phyloP scores from a whole-genome alignment of 1,284 basidiomycete species.

The Schizophyllum commune region DNA sequence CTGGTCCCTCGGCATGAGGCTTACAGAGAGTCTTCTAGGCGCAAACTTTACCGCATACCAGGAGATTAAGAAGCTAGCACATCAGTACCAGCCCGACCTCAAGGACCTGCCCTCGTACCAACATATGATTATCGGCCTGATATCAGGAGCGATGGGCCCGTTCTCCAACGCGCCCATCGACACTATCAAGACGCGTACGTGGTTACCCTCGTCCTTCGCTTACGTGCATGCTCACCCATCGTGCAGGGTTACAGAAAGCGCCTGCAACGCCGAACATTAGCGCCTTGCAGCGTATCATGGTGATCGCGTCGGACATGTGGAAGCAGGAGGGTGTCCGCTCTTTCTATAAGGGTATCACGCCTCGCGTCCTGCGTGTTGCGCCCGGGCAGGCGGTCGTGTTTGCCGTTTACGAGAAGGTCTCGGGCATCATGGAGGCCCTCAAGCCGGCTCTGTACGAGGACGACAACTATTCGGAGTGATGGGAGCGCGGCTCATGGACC shows the following conservation, averaged over 20 bases:
- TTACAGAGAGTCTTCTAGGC: slow-evolving; percentile 35
- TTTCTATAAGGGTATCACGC: slow-evolving; percentile 98
- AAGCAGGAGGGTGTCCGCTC: slow-evolving; percentile 81
- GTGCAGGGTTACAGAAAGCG: slow-evolving; percentile 76
- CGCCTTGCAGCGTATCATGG: slow-evolving; percentile 68
- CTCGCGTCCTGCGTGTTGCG: slow-evolving; percentile 92
- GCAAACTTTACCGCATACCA: slow-evolving; percentile 99
- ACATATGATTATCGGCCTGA: slow-evolving; percentile 89
- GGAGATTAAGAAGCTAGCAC: slow-evolving; percentile 84
- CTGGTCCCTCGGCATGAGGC: background rate
- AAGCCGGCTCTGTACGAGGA: slow-evolving; percentile 37
- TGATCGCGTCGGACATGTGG: slow-evolving; percentile 91
- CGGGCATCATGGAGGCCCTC: slow-evolving; percentile 64
- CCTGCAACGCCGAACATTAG: slow-evolving; percentile 72
- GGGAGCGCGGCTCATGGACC: background rate
- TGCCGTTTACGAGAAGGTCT: slow-evolving; percentile 86
- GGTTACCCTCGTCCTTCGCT: background rate
- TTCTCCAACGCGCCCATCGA: slow-evolving; percentile 97
- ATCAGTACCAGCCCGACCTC: slow-evolving; percentile 69
- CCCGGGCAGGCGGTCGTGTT: slow-evolving; percentile 91
- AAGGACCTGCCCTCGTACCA: slow-evolving; percentile 86
- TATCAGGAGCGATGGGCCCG: slow-evolving; percentile 96
- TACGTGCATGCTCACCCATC: background rate
- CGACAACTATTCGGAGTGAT: slow-evolving; percentile 59
- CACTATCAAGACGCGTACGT: slow-evolving; percentile 90